Percentiles rank a stretch among this genome's conserved stretches.
Evolutionary conservation across 1,284 basidiomycete species (phyloP).

Genomic region (Naganishia liquefaciens): DNA sequence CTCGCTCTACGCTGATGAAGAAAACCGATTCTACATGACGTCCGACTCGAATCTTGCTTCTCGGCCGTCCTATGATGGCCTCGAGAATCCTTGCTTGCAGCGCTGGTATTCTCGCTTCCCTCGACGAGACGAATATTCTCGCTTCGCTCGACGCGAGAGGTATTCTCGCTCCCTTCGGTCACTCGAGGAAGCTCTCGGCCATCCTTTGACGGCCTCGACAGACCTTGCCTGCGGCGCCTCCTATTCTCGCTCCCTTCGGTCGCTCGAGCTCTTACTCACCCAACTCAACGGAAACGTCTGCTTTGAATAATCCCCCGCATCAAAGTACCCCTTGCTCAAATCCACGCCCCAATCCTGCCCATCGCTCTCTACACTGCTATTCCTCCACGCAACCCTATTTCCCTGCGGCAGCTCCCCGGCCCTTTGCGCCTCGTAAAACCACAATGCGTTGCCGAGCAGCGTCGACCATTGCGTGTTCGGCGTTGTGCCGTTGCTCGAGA

Average conservation of each 20-base stretch:
- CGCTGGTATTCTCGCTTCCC: constrained; percentile 2
- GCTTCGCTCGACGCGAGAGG: background rate
- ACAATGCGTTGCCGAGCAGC: constrained; percentile 75
- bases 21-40: no score
- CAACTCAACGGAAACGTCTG: constrained; percentile 72
- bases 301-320: constrained; percentile 82
- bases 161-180: no score
- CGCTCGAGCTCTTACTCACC: constrained; percentile 25
- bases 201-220: background rate
- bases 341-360: constrained; percentile 73
- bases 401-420: constrained; percentile 69
- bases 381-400: constrained; percentile 83
- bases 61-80: no score
- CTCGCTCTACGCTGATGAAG: no score
- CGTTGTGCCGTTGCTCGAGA: constrained; percentile 55
- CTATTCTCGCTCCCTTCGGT: background rate
- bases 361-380: constrained; percentile 73
- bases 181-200: background rate
- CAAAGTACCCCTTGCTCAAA: constrained; percentile 83
- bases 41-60: no score
- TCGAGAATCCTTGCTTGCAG: background rate
- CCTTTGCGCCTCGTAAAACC: constrained; percentile 88
- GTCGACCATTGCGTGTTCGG: constrained; percentile 78
- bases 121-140: background rate
- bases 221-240: background rate